Evolutionary conservation across 2,329 filamentous ascomycete species (phyloP).

Genomic region (Didymella sp.): DNA sequence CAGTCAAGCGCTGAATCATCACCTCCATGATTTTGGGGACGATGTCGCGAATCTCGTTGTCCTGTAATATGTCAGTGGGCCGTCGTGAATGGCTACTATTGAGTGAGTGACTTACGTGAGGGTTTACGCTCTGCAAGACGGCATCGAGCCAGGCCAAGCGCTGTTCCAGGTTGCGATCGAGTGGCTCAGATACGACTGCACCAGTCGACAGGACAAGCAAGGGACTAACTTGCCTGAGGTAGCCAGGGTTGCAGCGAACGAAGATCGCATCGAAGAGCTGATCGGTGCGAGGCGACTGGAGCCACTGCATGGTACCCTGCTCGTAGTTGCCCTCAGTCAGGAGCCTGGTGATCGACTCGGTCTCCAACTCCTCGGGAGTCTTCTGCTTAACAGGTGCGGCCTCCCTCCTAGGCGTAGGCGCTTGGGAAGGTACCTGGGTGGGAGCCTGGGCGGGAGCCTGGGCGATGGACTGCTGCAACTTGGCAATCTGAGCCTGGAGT

Average conservation of each 20-base stretch:
- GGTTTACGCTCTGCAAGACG: slow-evolving; percentile 62
- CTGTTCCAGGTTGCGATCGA: slow-evolving; percentile 61
- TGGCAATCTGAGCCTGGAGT: slow-evolving; percentile 65
- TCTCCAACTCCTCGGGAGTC: slow-evolving; percentile 63
- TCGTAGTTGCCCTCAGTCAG: slow-evolving; percentile 64
- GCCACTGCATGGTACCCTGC: slow-evolving; percentile 62
- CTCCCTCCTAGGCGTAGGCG: slow-evolving; percentile 29
- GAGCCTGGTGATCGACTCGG: slow-evolving; percentile 66
- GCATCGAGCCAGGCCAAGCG: slow-evolving; percentile 66
- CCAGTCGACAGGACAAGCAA: slow-evolving; percentile 67
- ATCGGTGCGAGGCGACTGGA: slow-evolving; percentile 65
- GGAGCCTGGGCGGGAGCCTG: slow-evolving; percentile 42
- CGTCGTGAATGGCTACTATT: not conserved
- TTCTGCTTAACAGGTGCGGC: slow-evolving; percentile 52
- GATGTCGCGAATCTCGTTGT: slow-evolving; percentile 63
- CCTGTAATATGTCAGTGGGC: slow-evolving; percentile 46
- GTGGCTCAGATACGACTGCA: slow-evolving; percentile 65
- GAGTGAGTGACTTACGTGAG: slow-evolving; percentile 53
- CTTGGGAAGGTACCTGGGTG: slow-evolving; percentile 32
- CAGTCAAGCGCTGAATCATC: slow-evolving; percentile 63
- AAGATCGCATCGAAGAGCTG: slow-evolving; percentile 70
- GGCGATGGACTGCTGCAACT: slow-evolving; percentile 52
- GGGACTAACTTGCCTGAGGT: slow-evolving; percentile 62
- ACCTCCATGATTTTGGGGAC: slow-evolving; percentile 67
- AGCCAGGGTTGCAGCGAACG: slow-evolving; percentile 63